phyloP scores from a whole-genome alignment of 1,284 basidiomycete genomes.

The Pascua sp. region DNA sequence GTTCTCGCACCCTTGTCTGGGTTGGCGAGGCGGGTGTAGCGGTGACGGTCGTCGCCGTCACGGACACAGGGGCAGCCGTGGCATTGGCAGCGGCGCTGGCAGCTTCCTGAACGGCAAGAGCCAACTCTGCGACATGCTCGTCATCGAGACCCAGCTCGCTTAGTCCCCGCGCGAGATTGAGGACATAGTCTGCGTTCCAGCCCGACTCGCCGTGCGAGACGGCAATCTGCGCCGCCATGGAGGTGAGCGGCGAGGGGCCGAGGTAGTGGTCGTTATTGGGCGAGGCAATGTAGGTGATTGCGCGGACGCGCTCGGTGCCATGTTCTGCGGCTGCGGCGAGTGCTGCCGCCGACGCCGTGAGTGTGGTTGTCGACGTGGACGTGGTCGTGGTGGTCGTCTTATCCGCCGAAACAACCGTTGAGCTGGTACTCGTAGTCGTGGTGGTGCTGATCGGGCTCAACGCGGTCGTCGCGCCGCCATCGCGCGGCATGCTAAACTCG shows the following conservation, averaged over 20 bases:
- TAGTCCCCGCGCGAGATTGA: slow-evolving; percentile 14
- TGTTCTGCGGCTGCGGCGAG: background rate
- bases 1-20: too few relatives aligned
- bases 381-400: background rate
- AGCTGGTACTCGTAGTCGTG: background rate
- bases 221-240: slow-evolving; percentile 13
- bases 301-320: background rate
- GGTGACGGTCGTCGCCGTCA: too few relatives aligned
- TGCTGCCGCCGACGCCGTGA: background rate
- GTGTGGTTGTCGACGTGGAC: background rate
- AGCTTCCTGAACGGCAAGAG: slow-evolving; percentile 6
- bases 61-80: background rate
- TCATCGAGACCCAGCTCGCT: slow-evolving; percentile 15
- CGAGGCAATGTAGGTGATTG: slow-evolving; percentile 17
- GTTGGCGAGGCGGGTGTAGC: too few relatives aligned
- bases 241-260: slow-evolving; percentile 8
- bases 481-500: background rate
- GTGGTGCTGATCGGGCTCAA: background rate
- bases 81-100: background rate
- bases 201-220: slow-evolving; percentile 8
- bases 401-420: background rate
- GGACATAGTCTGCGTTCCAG: slow-evolving; percentile 13
- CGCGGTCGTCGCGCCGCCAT: too few relatives aligned
- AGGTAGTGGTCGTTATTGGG: slow-evolving; percentile 16
- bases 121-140: slow-evolving; percentile 13